Percentiles rank a stretch among this genome's conserved stretches.
Evolutionary conservation across 1,284 basidiomycete genomes (phyloP).

Genomic region (Ceratobasidium sp.): DNA sequence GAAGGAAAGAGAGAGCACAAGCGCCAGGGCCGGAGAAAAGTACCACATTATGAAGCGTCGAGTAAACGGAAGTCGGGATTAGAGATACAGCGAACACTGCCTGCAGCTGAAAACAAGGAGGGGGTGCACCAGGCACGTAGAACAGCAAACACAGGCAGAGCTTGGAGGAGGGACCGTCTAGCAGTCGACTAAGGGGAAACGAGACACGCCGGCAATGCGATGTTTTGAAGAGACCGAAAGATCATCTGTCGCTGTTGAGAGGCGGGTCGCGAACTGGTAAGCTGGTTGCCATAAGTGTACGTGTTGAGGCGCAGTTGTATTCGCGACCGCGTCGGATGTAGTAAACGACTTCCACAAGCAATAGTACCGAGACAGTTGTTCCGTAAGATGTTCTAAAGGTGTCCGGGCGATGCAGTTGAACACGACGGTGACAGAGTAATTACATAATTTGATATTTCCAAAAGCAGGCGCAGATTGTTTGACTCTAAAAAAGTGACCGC

Average conservation of each 20-base stretch:
- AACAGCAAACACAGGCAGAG: not conserved
- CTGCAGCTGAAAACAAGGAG: constrained; percentile 26
- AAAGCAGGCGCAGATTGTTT: too few relatives aligned
- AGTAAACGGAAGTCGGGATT: not conserved
- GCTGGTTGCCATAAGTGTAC: constrained; percentile 7
- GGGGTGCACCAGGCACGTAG: constrained; percentile 41
- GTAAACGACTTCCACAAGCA: not conserved
- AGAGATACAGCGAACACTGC: constrained; percentile 6
- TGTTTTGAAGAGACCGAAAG: not conserved
- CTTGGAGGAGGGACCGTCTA: constrained; percentile 15
- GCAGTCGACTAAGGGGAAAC: constrained; percentile 4
- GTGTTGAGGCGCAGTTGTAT: constrained; percentile 4
- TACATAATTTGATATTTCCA: too few relatives aligned
- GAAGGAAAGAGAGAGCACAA: not conserved
- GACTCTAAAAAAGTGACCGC: too few relatives aligned
- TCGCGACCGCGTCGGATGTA: constrained; percentile 20
- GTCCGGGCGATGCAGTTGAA: too few relatives aligned
- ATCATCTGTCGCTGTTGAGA: constrained; percentile 7
- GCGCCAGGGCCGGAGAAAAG: not conserved
- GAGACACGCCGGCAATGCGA: not conserved
- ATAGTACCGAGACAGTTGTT: not conserved
- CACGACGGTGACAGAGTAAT: too few relatives aligned
- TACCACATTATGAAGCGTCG: constrained; percentile 17
- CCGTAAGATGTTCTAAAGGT: too few relatives aligned
- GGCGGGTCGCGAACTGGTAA: not conserved